Base-by-base conservation (phyloP, 306 rosid genomes). In the Purshia tridentata region DNA sequence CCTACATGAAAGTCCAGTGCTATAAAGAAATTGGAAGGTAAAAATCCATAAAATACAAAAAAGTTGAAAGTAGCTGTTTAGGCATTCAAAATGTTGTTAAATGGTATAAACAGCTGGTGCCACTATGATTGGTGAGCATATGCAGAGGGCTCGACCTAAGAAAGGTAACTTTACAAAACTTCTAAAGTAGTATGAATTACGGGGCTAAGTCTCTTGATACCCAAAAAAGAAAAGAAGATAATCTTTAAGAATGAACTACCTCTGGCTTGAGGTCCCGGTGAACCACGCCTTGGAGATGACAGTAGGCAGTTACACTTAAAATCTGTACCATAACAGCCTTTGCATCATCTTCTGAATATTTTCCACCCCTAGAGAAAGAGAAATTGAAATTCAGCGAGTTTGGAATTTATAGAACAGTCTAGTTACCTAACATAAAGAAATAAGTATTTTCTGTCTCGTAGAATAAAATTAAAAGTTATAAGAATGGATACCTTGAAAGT, bases 201-300 rank as follows among this genome's bases (percentile, higher is more conserved):
- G 35, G 35, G 35, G 35, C 35, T 29, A 29, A 29, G 35, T 29
- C 35, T 29, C 35, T 29, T 29, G 35, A 29, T 29, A 40, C 7
- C 4, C 0, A 18, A 19, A 23, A 22, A 20, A 49, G 3, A 52
- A 16, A 40, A 11, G 18, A 40, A 19, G n/a, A 19, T 49, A 56
- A 47, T 55, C 65, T 66, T 58, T 49, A 69, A 72, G 65, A 78
- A 70, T 44, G 71, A 80, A 72, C 71, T 81, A 92, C 98, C 98
- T 92, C 96, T 16, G 98, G 98, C 80, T 85, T 87, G 77, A 87
- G 86, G 68, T 87, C 89, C 22, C 86, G 83, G 67, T 82, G 86
- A 62, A 82, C 86, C 0, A 82, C 80, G 1, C 86, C 86, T 58
- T 82, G 86, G 46, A 82, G 80, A 78, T 82, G 86, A 75, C 86